Percentiles rank a stretch among this genome's conserved stretches.
Evolutionary conservation across 495 filamentous ascomycete species (phyloP).

Genomic region (Hypoxylon perforatum): DNA sequence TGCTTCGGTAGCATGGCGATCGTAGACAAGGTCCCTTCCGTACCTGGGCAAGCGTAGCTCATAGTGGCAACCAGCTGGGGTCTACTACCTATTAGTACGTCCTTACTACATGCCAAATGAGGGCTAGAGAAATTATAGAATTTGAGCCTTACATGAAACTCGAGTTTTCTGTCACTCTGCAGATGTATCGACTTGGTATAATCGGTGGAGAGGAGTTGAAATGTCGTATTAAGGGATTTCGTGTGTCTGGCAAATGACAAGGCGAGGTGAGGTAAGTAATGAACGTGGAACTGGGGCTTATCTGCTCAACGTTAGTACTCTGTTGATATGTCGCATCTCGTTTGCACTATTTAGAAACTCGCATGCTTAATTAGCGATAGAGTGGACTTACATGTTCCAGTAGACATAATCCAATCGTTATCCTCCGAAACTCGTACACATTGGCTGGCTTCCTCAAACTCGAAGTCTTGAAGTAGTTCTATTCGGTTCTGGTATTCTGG

Average conservation of each 20-base stretch:
- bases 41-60: slow-evolving; percentile 88
- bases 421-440: slow-evolving; percentile 94
- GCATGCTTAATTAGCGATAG: background rate
- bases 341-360: background rate
- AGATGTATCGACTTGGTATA: slow-evolving; percentile 96
- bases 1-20: slow-evolving; percentile 85
- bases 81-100: slow-evolving; percentile 48
- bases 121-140: background rate
- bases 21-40: slow-evolving; percentile 88
- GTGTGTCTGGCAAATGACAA: slow-evolving; percentile 95
- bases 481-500: slow-evolving; percentile 92
- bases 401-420: slow-evolving; percentile 98
- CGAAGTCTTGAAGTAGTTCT: slow-evolving; percentile 96
- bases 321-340: slow-evolving; percentile 64
- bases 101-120: background rate
- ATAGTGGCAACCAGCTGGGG: slow-evolving; percentile 87
- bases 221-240: slow-evolving; percentile 91
- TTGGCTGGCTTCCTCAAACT: slow-evolving; percentile 97
- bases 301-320: slow-evolving; percentile 49
- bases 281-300: slow-evolving; percentile 97
- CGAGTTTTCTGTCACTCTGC: slow-evolving; percentile 88
- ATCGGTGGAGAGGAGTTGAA: slow-evolving; percentile 89
- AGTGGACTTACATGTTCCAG: slow-evolving; percentile 67
- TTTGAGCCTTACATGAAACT: slow-evolving; percentile 74
- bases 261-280: slow-evolving; percentile 91